Evolutionary conservation across 108 stramenopile genomes (phyloP).

Genomic region (Cyclotella sp.): DNA sequence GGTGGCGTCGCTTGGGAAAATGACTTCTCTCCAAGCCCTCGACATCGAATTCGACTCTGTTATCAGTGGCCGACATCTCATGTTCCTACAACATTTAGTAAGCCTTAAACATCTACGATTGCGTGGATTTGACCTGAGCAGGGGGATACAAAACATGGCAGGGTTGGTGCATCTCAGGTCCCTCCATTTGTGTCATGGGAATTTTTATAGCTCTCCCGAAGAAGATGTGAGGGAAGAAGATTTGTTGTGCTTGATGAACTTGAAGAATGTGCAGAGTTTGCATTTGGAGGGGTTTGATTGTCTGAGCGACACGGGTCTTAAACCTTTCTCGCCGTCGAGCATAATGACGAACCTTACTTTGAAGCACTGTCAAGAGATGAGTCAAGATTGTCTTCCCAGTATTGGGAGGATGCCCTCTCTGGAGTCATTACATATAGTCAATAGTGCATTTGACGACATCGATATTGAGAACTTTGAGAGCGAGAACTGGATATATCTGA

Average conservation of each 20-base stretch:
- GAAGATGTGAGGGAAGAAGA: constrained; percentile 45
- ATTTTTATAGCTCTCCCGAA: constrained; percentile 46
- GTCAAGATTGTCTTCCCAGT: constrained; percentile 28
- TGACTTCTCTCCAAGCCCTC: constrained; percentile 27
- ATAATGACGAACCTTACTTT: constrained; percentile 24
- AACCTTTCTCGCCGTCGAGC: constrained; percentile 16
- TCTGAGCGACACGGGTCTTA: constrained; percentile 32
- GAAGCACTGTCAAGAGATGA: constrained; percentile 51
- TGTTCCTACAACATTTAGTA: constrained; percentile 17
- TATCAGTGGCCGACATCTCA: constrained; percentile 39
- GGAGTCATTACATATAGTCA: constrained; percentile 40
- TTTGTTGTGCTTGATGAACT: constrained; percentile 28
- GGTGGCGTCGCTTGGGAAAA: constrained; percentile 12
- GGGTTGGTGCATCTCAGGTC: constrained; percentile 16
- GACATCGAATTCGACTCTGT: constrained; percentile 43
- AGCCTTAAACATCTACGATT: constrained; percentile 34
- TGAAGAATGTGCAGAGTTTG: constrained; percentile 24
- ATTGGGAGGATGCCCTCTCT: constrained; percentile 42
- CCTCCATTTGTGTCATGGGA: constrained; percentile 49
- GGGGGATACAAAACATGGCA: constrained; percentile 27
- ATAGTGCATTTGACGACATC: constrained; percentile 45
- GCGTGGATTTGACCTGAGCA: constrained; percentile 47
- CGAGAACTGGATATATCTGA: constrained; percentile 20
- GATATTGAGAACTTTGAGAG: constrained; percentile 29
- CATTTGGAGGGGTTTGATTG: constrained; percentile 54